Percentiles rank a stretch among this genome's conserved stretches.
Conservation (phyloP, 192 early-diverging fungal species). For the Pilaira anomala region DNA sequence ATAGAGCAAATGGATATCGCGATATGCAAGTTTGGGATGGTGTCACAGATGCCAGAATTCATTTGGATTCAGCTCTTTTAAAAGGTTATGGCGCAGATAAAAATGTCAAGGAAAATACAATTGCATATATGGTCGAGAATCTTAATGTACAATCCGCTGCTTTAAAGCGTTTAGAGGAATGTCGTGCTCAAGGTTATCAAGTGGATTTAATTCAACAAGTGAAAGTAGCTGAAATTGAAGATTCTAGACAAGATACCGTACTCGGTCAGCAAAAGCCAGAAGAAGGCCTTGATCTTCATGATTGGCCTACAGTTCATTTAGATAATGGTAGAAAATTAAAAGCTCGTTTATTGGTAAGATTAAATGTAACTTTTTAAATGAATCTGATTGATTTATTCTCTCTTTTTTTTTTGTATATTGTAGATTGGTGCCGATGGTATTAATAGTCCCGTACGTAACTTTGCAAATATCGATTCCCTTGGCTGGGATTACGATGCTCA, state of each 20-base stretch:
- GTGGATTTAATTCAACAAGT: conserved; percentile 68
- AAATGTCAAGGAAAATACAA: conserved; percentile 26
- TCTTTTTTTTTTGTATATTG: neutral
- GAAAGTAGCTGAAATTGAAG: conserved; percentile 60
- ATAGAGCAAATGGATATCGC: conserved; percentile 61
- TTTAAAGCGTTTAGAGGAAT: conserved; percentile 45
- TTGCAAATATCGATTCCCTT: conserved; percentile 75
- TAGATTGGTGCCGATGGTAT: conserved; percentile 87
- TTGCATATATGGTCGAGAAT: conserved; percentile 91
- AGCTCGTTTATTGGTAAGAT: conserved; percentile 67
- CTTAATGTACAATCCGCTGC: conserved; percentile 72
- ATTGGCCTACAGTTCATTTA: conserved; percentile 77
- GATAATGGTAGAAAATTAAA: conserved; percentile 60
- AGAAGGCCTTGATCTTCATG: conserved; percentile 34
- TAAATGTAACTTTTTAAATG: neutral
- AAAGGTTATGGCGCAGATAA: conserved; percentile 17
- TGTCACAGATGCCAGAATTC: conserved; percentile 57
- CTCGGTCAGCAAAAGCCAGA: neutral
- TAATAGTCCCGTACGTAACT: conserved; percentile 79
- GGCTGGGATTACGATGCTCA: conserved; percentile 87
- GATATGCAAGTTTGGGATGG: conserved; percentile 83
- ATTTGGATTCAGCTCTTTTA: conserved; percentile 54
- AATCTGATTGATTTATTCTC: conserved; percentile 4
- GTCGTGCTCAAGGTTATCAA: conserved; percentile 31
- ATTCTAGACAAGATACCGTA: neutral